Base-by-base conservation (phyloP, 1,139 yeast species). In the Nakaseomyces kungkrabaensis region DNA sequence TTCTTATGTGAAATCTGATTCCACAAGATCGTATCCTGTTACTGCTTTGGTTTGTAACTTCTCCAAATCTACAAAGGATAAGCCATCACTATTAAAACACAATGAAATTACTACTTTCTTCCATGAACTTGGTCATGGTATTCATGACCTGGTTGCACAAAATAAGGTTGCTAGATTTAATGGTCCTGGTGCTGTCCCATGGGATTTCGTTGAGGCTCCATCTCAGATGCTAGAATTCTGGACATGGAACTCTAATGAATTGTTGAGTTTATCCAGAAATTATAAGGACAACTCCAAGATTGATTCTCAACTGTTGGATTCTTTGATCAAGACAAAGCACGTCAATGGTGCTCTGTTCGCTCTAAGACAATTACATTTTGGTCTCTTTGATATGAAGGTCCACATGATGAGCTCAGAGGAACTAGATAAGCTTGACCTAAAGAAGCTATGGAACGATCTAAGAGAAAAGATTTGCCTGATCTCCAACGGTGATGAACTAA, bases 61-160 rank as follows among this genome's bases (percentile, higher is more conserved):
- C 66, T 82, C 95, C 45, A 83, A 83, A 63, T 89, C 94, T 42
- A 75, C 86, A 1, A 69, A 73, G 32, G 76, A 73, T 8, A 84
- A 82, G 61, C 95, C 95, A 11, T 80, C 95, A 1, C 71, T 87
- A 56, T 74, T 87, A 58, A 82, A 82, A 61, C 95, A 86, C 64
- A 73, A 73, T 54, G 95, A 87, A 65, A 88, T 87, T 5, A 81
- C 81, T 29, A 87, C 95, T 0, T 82, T 87, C 59, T 87, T 87
- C 81, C 96, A 87, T 62, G 96, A 87, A 68, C 74, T 86, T 58
- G 96, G 96, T 31, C 96, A 87, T 63, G 96, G 95, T 50, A 82
- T 87, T 51, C 96, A 87, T 67, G 85, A 80, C 56, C 71, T 86
- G 43, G 75, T 86, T 52, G 85, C 90, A 7, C 72, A 75, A 52